A percentile compares a stretch with the other conserved stretches of the same genome.
These are phyloP conservation scores for Colletotrichum limetticola DNA, from an alignment of 2,329 filamentous ascomycete genomes.

Conservation along the genomic window DNA sequence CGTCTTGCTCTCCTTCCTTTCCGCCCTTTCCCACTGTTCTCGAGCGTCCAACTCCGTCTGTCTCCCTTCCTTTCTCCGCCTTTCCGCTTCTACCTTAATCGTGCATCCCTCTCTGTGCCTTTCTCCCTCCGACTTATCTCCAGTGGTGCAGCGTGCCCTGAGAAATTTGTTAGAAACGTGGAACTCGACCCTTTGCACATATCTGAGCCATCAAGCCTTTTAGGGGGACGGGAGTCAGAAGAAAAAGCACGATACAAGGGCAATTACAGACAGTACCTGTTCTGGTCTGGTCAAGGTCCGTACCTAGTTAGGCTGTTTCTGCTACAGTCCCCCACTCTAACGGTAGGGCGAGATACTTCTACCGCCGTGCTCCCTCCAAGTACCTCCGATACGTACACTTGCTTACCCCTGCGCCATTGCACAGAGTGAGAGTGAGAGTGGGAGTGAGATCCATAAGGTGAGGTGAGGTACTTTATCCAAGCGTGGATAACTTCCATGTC, in stretches of 20 bases:
- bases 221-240: background rate
- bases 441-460: slow-evolving; percentile 11
- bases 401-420: slow-evolving; percentile 20
- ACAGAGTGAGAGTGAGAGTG: slow-evolving; percentile 16
- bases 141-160: background rate
- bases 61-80: background rate
- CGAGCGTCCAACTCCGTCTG: background rate
- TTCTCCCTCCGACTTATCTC: background rate
- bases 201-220: background rate
- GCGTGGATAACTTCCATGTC: slow-evolving; percentile 17
- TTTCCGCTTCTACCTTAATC: background rate
- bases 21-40: background rate
- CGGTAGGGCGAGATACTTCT: slow-evolving; percentile 27
- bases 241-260: slow-evolving; percentile 24
- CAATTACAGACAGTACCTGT: slow-evolving; percentile 27
- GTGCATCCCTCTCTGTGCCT: background rate
- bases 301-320: slow-evolving; percentile 22
- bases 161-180: background rate
- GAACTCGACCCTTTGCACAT: background rate
- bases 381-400: slow-evolving; percentile 14
- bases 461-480: slow-evolving; percentile 27
- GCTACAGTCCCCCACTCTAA: slow-evolving; percentile 13
- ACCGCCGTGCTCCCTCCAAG: background rate
- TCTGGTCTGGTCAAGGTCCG: background rate
- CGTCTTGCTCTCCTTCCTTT: background rate